Evolutionary conservation across 1,284 basidiomycete species (phyloP), one percentile per base, ranked within the genome.

Genomic region (Pseudozyma thailandica): DNA sequence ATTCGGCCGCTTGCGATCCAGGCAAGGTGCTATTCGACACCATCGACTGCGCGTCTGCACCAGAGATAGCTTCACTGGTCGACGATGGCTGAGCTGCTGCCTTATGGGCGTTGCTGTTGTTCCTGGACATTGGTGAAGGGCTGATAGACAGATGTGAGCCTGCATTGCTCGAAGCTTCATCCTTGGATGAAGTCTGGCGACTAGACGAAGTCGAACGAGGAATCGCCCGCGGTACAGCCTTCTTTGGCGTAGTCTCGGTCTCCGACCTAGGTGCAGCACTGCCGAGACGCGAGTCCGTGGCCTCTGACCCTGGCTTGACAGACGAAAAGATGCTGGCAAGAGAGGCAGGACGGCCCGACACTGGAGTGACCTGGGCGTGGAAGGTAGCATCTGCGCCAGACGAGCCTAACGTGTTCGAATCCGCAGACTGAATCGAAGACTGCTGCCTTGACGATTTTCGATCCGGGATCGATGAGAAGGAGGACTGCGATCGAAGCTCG

Each of bases 311-410:
- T 4, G 38, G 31, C 15, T 61, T 53, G 18, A 30, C 18, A 10
- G 62, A 54, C 3, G 62, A 58, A 33, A 78, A 78, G 43, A 78
- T 63, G 53, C 60, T 70, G 38, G 74, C 74, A 2, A 78, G 59
- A 25, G 76, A 75, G 1, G 50, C 58, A 13, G 72, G 72, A 35
- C 65, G 66, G 4, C 69, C 72, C 6, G 74, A 57, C 15, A 75
- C 42, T 18, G 74, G 64, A 23, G 59, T 53, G 23, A 78, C 31
- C 18, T 75, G 75, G 6, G 70, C 75, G 0, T 61, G 55, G 58
- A 75, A 78, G 1, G 72, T 75, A 13, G 59, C 63, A 35, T 75
- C 62, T 2, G 64, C 61, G 12, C 55, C 55, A 8, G 49, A 41
- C 4, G 52, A 57, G 47, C 64, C 60, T 43, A 65, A 47, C 20